These are phyloP conservation scores for Fusarium sulawesiense DNA, from an alignment of 2,329 filamentous ascomycete genomes.

Conservation along the genomic window DNA sequence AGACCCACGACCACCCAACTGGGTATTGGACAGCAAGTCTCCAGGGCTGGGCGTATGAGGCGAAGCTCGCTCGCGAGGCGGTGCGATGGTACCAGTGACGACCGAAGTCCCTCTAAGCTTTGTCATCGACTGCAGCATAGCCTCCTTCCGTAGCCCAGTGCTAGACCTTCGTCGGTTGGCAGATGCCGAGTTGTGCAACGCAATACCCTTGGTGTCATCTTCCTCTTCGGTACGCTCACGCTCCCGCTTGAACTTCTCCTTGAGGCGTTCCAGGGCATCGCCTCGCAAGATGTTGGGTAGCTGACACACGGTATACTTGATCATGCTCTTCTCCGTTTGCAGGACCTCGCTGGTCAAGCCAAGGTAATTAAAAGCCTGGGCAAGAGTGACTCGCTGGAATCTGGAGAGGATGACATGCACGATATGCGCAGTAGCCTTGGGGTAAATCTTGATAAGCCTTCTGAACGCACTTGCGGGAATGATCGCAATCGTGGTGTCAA, in stretches of 20 bases:
- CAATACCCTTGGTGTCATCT: constrained; percentile 88
- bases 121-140: constrained; percentile 74
- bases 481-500: constrained; percentile 97
- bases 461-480: constrained; percentile 97
- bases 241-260: constrained; percentile 91
- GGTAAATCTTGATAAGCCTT: constrained; percentile 91
- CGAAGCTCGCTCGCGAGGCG: constrained; percentile 56
- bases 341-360: constrained; percentile 92
- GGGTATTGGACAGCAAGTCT: constrained; percentile 83
- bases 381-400: constrained; percentile 92
- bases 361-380: constrained; percentile 93
- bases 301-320: constrained; percentile 90
- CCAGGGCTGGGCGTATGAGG: constrained; percentile 72
- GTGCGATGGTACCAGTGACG: constrained; percentile 54
- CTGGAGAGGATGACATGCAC: constrained; percentile 97
- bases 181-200: constrained; percentile 82
- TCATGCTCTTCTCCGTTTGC: constrained; percentile 92
- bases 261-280: constrained; percentile 82
- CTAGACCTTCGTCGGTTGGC: constrained; percentile 77
- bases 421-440: constrained; percentile 95
- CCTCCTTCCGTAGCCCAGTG: constrained; percentile 81
- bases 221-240: constrained; percentile 83
- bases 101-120: constrained; percentile 60
- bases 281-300: constrained; percentile 91
- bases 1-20: constrained; percentile 69